phyloP scores from a whole-genome alignment of 2,329 filamentous ascomycete species.

The Chrysoporthe austroafricana region DNA sequence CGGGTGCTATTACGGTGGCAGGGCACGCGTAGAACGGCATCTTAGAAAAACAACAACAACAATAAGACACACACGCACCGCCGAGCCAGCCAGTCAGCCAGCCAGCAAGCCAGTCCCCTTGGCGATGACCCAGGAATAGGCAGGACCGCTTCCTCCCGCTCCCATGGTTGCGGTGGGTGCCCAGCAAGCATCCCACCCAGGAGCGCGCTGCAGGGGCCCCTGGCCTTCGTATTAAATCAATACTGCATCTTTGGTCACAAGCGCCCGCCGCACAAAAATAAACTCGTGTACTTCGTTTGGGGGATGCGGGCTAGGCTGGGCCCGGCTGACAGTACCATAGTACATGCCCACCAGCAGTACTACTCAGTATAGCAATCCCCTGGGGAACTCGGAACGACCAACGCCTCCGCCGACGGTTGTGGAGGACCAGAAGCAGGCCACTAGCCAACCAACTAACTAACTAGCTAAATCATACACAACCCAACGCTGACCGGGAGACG shows the following conservation, averaged over 20 bases:
- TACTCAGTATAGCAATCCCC: neutral
- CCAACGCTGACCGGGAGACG: neutral
- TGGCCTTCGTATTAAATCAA: slow-evolving; percentile 25
- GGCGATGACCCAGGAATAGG: neutral
- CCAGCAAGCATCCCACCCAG: neutral
- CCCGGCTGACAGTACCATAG: too few relatives aligned
- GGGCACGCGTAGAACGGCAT: too few relatives aligned
- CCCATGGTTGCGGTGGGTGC: neutral
- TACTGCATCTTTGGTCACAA: slow-evolving; percentile 28
- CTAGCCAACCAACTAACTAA: neutral
- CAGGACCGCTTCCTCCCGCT: slow-evolving; percentile 2
- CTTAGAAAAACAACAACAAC: neutral
- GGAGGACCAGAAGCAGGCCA: neutral
- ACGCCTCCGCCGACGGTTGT: neutral
- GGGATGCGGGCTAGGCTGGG: neutral
- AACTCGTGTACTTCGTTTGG: slow-evolving; percentile 8
- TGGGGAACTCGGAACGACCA: neutral
- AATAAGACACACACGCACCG: neutral
- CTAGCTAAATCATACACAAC: neutral
- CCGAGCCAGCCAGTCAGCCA: too few relatives aligned
- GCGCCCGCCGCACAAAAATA: slow-evolving; percentile 30
- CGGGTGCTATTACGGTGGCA: too few relatives aligned
- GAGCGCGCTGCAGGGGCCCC: slow-evolving; percentile 21
- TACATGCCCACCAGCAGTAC: too few relatives aligned
- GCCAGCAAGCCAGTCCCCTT: neutral